Percentiles rank a stretch among this genome's conserved stretches.
phyloP scores from a whole-genome alignment of 495 filamentous ascomycete species.

The Viridothelium virens region DNA sequence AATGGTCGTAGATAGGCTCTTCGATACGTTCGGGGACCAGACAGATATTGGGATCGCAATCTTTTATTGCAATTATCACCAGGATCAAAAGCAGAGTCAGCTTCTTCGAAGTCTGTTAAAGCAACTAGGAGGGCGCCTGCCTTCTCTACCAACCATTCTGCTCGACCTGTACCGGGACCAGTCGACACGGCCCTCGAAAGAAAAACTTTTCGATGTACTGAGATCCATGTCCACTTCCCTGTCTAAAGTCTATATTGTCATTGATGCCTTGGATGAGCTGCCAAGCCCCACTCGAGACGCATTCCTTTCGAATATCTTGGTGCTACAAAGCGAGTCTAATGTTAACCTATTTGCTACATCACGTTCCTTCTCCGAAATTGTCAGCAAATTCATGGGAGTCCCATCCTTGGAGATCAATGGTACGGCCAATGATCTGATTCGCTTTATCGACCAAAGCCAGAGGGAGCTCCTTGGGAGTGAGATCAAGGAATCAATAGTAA shows the following conservation, averaged over 20 bases:
- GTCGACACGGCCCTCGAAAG: slow-evolving; percentile 20
- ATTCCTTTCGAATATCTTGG: slow-evolving; percentile 31
- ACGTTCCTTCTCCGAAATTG: slow-evolving; percentile 21
- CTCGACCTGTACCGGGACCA: slow-evolving; percentile 15
- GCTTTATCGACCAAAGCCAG: too few species aligned
- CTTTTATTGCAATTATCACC: slow-evolving; percentile 38
- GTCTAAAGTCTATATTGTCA: slow-evolving; percentile 35
- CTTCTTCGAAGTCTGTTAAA: too few species aligned
- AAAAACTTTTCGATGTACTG: slow-evolving; percentile 30
- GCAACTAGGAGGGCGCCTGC: too few species aligned
- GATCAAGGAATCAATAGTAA: too few species aligned
- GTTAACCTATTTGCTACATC: slow-evolving; percentile 27
- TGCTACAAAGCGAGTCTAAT: slow-evolving; percentile 26
- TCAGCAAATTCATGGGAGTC: slow-evolving; percentile 14
- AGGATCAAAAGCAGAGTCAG: too few species aligned
- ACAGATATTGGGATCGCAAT: slow-evolving; percentile 34
- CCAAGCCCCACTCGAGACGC: slow-evolving; percentile 26
- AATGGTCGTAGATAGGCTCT: slow-evolving; percentile 30
- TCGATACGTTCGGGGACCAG: slow-evolving; percentile 12
- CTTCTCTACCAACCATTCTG: too few species aligned
- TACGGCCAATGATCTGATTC: too few species aligned
- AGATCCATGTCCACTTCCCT: slow-evolving; percentile 28
- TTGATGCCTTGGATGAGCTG: slow-evolving; percentile 45
- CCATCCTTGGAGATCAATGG: too few species aligned
- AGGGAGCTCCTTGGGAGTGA: too few species aligned